Base-by-base conservation (phyloP, 1,284 basidiomycete species). In the Fomitopsis betulina region DNA sequence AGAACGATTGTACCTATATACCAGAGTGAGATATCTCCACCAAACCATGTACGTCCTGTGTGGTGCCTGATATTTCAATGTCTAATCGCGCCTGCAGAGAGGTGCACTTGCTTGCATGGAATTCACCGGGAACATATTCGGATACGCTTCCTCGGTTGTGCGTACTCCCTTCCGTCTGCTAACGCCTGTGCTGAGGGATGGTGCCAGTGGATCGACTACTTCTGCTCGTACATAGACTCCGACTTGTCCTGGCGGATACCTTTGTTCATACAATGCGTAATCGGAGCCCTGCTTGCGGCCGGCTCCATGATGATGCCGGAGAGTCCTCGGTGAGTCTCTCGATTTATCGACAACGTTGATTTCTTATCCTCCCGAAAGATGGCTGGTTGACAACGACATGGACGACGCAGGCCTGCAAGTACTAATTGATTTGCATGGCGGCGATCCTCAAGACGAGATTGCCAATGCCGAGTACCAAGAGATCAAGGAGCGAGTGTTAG, bases 1-100 rank as follows among this genome's bases (percentile, higher is more conserved):
- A 93, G 93, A 55, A 98, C 96, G 60, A 94, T 98, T 62, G 96
- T 98, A 23, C 96, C 96, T 6, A 97, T 98, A 60, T 99, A 98
- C 72, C 96, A 98, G 76, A 93, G 91, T 65, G 96, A 98, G 77
- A 94, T 98, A 54, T 96, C 94, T 2, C 95, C 96, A 15, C 93
- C 96, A 2, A 85, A 94, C 69, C 93, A 97, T 76, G 93, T 92
- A 70, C 57, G 89, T 75, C 42, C 37, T 25, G 27, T 23, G 38
- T 32, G 37, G 53, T 43, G 56, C 17, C 10, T 32, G 52, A 52
- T 45, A 51, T 8, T 49, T 59, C 19, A 42, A 59, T 49, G 60
- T 54, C 62, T 65, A 21, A 57, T 30, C 21, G 1, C 49, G 51
- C 17, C 23, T 62, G 19, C 66, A 95, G 88, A 84, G 94, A 68